phyloP scores from a whole-genome alignment of 495 filamentous ascomycete species.

The Penicillium bialowiezense region DNA sequence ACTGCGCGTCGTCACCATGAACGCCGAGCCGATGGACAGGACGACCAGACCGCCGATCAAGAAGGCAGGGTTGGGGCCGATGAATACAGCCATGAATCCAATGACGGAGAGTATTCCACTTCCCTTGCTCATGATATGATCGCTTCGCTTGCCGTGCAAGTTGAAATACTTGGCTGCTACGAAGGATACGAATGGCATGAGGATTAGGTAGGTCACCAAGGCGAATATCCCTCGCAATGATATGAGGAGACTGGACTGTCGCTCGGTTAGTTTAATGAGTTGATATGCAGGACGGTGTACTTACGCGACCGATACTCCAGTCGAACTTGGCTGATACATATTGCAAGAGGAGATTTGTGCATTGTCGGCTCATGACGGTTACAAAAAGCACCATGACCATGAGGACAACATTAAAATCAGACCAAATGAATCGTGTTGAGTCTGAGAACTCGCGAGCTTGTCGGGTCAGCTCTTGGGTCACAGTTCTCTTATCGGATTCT shows the following conservation, averaged over 20 bases:
- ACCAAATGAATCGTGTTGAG: slow-evolving; percentile 31
- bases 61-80: slow-evolving; percentile 28
- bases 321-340: slow-evolving; percentile 41
- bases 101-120: slow-evolving; percentile 28
- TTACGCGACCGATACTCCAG: slow-evolving; percentile 39
- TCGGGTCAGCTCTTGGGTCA: slow-evolving; percentile 11
- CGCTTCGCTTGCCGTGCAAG: slow-evolving; percentile 27
- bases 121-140: slow-evolving; percentile 30
- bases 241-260: slow-evolving; percentile 38
- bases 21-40: slow-evolving; percentile 32
- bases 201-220: slow-evolving; percentile 27
- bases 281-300: neutral
- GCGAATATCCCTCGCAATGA: slow-evolving; percentile 37
- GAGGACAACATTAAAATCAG: slow-evolving; percentile 23
- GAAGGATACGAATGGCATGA: slow-evolving; percentile 30
- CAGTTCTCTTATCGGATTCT: slow-evolving; percentile 6
- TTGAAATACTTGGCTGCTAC: slow-evolving; percentile 21
- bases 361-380: slow-evolving; percentile 26
- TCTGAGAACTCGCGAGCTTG: slow-evolving; percentile 25
- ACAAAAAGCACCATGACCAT: slow-evolving; percentile 32
- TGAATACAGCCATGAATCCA: slow-evolving; percentile 27
- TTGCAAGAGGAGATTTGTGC: slow-evolving; percentile 32
- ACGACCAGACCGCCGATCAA: slow-evolving; percentile 35
- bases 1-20: slow-evolving; percentile 29
- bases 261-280: slow-evolving; percentile 2